These are phyloP conservation scores for Eutrema heterophyllum DNA, from an alignment of 345 rosid genomes.

Conservation along the genomic window DNA sequence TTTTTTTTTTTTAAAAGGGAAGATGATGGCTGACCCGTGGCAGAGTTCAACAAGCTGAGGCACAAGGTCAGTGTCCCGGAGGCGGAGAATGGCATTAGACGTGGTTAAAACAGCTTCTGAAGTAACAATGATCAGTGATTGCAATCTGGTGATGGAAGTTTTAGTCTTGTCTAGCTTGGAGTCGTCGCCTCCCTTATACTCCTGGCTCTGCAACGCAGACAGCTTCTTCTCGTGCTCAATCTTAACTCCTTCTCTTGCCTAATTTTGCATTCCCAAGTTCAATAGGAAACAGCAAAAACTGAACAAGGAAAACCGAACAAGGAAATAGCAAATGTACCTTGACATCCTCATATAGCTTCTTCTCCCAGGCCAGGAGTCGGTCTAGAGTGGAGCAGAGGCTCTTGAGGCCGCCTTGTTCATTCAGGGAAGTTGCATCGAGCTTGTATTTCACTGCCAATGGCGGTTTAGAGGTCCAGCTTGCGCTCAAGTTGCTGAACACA, in stretches of 20 bases:
- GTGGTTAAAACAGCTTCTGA: conserved; percentile 89
- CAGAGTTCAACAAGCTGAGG: conserved; percentile 83
- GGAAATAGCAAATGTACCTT: conserved; percentile 44
- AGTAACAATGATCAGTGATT: conserved; percentile 63
- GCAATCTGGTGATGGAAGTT: conserved; percentile 60
- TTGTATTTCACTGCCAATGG: conserved; percentile 83
- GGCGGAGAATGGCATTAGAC: conserved; percentile 65
- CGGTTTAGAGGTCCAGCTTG: conserved; percentile 95
- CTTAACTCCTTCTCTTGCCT: conserved; percentile 82
- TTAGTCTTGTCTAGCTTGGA: conserved; percentile 79
- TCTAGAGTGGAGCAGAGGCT: conserved; percentile 88
- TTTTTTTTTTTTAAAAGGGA: neutral
- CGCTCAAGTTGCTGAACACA: conserved; percentile 71
- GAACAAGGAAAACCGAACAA: neutral
- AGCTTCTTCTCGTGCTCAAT: conserved; percentile 86
- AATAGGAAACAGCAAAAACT: neutral
- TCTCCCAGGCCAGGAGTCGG: conserved; percentile 93
- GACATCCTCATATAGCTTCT: conserved; percentile 81
- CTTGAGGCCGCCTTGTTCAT: conserved; percentile 47
- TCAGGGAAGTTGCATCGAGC: conserved; percentile 54
- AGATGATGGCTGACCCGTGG: conserved; percentile 55
- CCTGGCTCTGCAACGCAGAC: conserved; percentile 75
- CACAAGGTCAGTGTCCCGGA: conserved; percentile 79
- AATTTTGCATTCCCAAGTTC: conserved; percentile 12
- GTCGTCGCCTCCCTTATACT: conserved; percentile 78